Percentiles rank a stretch among this genome's conserved stretches.
Evolutionary conservation across 2,329 filamentous ascomycete genomes (phyloP).

Genomic region (Trichoderma sp.): DNA sequence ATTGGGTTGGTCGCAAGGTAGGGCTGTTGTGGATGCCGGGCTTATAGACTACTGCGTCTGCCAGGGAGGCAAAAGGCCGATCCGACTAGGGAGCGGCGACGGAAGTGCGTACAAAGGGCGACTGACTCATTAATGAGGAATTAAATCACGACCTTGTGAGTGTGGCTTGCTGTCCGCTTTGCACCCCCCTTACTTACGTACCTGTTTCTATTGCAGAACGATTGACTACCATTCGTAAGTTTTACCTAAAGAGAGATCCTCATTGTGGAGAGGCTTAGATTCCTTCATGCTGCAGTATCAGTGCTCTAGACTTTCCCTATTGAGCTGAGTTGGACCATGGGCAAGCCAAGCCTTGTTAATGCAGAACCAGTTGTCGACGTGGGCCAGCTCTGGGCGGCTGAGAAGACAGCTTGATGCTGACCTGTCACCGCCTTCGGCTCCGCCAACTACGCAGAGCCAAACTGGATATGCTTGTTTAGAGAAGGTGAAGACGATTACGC

Average conservation of each 20-base stretch:
- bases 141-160: background rate
- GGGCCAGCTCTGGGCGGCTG: conserved; percentile 25
- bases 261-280: background rate
- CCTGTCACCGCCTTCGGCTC: conserved; percentile 27
- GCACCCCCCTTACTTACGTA: background rate
- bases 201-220: background rate
- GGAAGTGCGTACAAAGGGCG: conserved; percentile 16
- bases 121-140: conserved; percentile 4
- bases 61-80: conserved; percentile 16
- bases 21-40: background rate
- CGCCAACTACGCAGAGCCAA: conserved; percentile 9
- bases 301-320: background rate
- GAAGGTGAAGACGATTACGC: background rate
- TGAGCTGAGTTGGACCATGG: background rate
- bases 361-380: conserved; percentile 7
- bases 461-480: conserved; percentile 21
- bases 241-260: conserved; percentile 15
- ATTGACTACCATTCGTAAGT: conserved; percentile 5
- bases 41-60: background rate
- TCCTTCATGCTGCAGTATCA: conserved; percentile 6
- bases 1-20: background rate
- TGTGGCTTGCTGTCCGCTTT: conserved; percentile 26
- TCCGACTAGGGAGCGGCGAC: conserved; percentile 14
- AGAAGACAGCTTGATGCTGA: conserved; percentile 25
- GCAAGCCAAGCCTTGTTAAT: background rate